Base-by-base conservation (phyloP, 768 basidiomycete genomes). In the Postia placenta region DNA sequence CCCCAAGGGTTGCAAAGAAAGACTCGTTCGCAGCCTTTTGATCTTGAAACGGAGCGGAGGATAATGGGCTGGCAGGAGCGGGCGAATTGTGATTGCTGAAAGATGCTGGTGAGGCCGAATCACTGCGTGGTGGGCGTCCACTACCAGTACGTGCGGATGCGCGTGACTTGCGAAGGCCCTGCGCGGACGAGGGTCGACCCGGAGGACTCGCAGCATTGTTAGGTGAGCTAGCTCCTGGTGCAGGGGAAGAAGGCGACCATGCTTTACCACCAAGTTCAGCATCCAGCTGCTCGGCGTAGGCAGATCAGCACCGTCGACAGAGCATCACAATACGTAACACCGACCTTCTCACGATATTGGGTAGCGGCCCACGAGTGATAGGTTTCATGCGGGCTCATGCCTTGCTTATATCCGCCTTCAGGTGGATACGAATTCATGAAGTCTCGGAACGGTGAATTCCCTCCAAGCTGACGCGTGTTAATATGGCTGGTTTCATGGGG, bases 361-460 rank as follows among this genome's bases (percentile, higher is more conserved):
- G 87, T 73, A 1, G 93, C 95, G 2, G 93, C 89, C 92, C 94
- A 96, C 33, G 80, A 87, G 61, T 92, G 90, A 67, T 97, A 97
- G 48, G 79, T 91, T 56, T 91, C 84, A 57, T 85, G 77, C 25
- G 82, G 60, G 51, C 70, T 79, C 60, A 82, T 74, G 46, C 69
- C 73, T 27, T 81, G 76, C 42, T 70, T 79, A 69, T 84, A 85
- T 6, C 87, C 89, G 33, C 83, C 83, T 57, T 82, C 79, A 6
- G 72, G 64, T 9, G 86, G 82, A 63, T 92, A 91, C 36, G 80
- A 74, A 51, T 74, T 73, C 69, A 93, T 70, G 67, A 96, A 97
- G 1, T 81, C 69, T 54, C 77, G 79, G 71, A 93, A 94, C 19
- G 82, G 80, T 5, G 74, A 78, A 64, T 97, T 97, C 47, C 95